Base-by-base conservation (phyloP, 2,329 filamentous ascomycete species). In the Xylariaceae sp. region DNA sequence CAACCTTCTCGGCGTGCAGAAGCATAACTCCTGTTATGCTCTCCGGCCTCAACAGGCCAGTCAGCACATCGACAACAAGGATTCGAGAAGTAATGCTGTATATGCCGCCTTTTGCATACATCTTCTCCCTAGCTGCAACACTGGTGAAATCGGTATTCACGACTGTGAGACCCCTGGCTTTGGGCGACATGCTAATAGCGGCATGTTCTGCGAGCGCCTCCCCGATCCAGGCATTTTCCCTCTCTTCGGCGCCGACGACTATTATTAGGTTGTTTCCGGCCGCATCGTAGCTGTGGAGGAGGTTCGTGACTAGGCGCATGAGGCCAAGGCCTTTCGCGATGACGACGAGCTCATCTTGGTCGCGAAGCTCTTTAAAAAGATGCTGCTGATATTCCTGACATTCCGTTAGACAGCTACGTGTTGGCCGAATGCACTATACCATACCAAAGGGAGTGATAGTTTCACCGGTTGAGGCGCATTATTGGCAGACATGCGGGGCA, bases 1-100 rank as follows among this genome's bases (percentile, higher is more conserved):
- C 69, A 24, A 95, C 79, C 47, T 83, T 82, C 48, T 98, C 93
- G 4, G 91, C 89, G 65, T 97, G 93, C 41, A 98, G 71, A 22
- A 95, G 78, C 16, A 98, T 69, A 35, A 97, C 63, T 2, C 93
- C 93, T 1, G 91, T 95, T 48, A 98, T 82, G 34, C 81, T 90
- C 50, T 88, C 83, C 0, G 91, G 83, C 52, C 89, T 79, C 40
- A 98, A 72, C 35, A 97, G 68, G 19, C 75, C 77, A n/a, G 89
- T 94, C 49, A 98, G 68, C 37, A 98, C 75, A 63, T 98, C 93
- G 19, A 97, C 90, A 22, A 97, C 88, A 47, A 98, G 69, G 49
- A 98, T 98, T 41, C 90, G 84, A 44, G 90, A 96, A 13, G 93
- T 98, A 60, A 98, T 87, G 66, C 89, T 95, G 68, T 96, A 90